Base-by-base conservation (phyloP, 2,329 filamentous ascomycete genomes). In the Penicillium griseofulvum region DNA sequence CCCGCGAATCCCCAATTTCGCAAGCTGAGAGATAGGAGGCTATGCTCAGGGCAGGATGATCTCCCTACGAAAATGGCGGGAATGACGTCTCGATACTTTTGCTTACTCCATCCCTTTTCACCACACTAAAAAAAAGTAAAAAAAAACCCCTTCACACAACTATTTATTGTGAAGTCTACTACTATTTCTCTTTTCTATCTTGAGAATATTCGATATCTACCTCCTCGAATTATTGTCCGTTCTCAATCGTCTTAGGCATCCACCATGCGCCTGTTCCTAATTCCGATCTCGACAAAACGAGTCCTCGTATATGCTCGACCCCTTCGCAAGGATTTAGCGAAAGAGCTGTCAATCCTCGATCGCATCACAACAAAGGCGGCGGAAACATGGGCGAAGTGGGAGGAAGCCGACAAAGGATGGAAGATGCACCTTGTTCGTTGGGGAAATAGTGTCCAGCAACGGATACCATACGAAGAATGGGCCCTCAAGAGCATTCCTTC, bases 391-490 rank as follows among this genome's bases (percentile, higher is more conserved):
- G 83, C 89, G 4, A 78, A 80, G 55, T 97, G 93, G 92, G 94
- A 97, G 75, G 86, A 88, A 71, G 88, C 87, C 63, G 86, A 92
- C 17, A 81, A 80, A 42, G 89, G 90, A 51, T 97, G 94, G 94
- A 91, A 97, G 79, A 91, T 88, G 70, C 85, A 85, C 65, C 81
- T 97, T 19, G 93, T 94, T 49, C 81, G 83, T 56, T 95, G 93
- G 73, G 94, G 94, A 53, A 97, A 99, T 76, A 80, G 85, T 46
- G 85, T 90, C 16, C 84, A 99, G 58, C 87, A 90, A 65, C 85
- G 90, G 59, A 96, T 99, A 67, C 90, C 94, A 3, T 97, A 90
- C 72, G 90, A 97, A 76, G 94, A 99, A 87, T 99, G 94, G 94
- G 91, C 90, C 0, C 81, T 99, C 63, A 97, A 97, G 78, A 96